phyloP scores from a whole-genome alignment of 1,284 basidiomycete genomes.

The Trametes sp. region DNA sequence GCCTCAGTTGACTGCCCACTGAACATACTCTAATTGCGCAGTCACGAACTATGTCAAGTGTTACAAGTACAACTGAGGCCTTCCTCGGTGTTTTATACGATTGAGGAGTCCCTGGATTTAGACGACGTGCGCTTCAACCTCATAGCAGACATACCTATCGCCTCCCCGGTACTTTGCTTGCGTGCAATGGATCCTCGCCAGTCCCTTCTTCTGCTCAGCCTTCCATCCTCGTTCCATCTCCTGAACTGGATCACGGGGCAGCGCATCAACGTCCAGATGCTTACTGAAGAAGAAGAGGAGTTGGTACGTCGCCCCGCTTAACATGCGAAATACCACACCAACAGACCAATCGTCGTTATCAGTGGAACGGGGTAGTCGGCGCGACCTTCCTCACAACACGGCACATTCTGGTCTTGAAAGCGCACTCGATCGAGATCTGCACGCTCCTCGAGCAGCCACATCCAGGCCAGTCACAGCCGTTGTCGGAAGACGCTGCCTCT shows the following conservation, averaged over 20 bases:
- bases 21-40: too few relatives aligned
- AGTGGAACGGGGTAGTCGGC: constrained; percentile 61
- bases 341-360: neutral
- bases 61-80: constrained; percentile 26
- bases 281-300: constrained; percentile 38
- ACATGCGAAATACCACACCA: neutral
- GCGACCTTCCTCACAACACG: constrained; percentile 55
- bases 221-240: constrained; percentile 38
- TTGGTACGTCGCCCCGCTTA: constrained; percentile 32
- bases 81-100: constrained; percentile 8
- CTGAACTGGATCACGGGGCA: constrained; percentile 41
- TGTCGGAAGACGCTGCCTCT: neutral
- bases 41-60: constrained; percentile 28
- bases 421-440: constrained; percentile 58
- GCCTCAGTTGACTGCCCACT: too few relatives aligned
- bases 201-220: constrained; percentile 40
- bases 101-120: neutral
- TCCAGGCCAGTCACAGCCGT: neutral
- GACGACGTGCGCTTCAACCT: constrained; percentile 8
- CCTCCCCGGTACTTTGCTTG: constrained; percentile 39
- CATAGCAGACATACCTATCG: constrained; percentile 24
- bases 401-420: constrained; percentile 55
- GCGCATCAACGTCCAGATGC: constrained; percentile 32
- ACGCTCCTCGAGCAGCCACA: constrained; percentile 35
- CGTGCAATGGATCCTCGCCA: constrained; percentile 44